Evolutionary conservation across 352 stramenopile genomes (phyloP), one percentile per base, ranked within the genome.

Genomic region (Phytophthora citricola): DNA sequence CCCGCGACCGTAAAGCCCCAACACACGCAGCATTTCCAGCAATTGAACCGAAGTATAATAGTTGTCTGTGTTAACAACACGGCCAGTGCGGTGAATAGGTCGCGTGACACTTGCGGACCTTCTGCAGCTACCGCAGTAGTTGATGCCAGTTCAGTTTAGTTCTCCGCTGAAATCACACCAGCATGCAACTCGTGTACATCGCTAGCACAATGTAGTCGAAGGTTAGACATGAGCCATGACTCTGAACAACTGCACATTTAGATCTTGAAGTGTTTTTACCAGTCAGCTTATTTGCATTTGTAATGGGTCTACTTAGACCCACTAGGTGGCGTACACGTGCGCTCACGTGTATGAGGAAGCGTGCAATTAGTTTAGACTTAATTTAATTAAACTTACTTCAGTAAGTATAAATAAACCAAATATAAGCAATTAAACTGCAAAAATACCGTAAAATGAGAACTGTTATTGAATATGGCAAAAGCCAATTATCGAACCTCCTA

Each of bases 181-280:
- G 26, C 17, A 6, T 29, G n/a, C 0, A 31, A 15, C 2, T 58
- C 36, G 27, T 7, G 12, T 6, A 58, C 1, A 8, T 54, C 54
- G 15, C 32, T 47, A 15, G 54, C 17, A 20, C 41, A 53, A 27
- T 62, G 41, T 3, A 47, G 43, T 2, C n/a, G 22, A 15, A 62
- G 54, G 22, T 47, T 62, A 10, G 15, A 5, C 39, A 62, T 32
- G 2, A 54, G 7, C 54, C 54, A 54, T 2, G 44, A 54, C 17
- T 39, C 17, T 26, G 44, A 62, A 14, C 54, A 62, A 12, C 41
- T 53, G 11, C 31, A 41, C 17, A 46, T 29, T 29, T 52, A 62
- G 4, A 62, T 17, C 20, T 53, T 53, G 20, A 62, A 62, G 12
- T 62, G 32, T 62, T 53, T 8, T 54, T 62, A 6, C 44, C 43